Percentiles rank a stretch among this genome's conserved stretches.
These are phyloP conservation scores for Dipteronia sinensis DNA, from an alignment of 345 rosid genomes.

Conservation along the genomic window DNA sequence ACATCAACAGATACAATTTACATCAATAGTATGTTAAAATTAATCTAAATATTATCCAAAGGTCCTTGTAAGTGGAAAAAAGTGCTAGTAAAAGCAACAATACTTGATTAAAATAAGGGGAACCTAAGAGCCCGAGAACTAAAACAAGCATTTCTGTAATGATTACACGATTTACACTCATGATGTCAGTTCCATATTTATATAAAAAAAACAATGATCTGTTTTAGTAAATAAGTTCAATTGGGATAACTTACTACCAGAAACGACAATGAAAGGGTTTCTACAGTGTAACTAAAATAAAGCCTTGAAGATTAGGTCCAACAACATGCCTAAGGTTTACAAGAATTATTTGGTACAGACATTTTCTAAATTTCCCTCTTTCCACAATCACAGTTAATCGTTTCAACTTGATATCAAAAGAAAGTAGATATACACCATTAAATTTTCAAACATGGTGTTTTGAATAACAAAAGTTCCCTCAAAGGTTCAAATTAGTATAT, in stretches of 20 bases:
- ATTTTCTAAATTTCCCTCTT: background rate
- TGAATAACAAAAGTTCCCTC: background rate
- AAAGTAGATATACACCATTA: background rate
- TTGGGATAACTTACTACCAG: background rate
- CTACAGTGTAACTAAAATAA: background rate
- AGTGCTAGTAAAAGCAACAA: background rate
- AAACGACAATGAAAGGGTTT: background rate
- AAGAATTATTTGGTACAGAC: background rate
- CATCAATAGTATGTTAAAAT: too few relatives aligned
- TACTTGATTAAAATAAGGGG: background rate
- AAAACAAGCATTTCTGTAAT: background rate
- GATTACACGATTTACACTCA: background rate
- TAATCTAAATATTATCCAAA: background rate
- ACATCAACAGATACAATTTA: too few relatives aligned
- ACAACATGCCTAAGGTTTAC: background rate
- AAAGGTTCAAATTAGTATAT: background rate
- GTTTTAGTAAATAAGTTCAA: background rate
- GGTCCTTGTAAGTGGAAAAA: background rate
- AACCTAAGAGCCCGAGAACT: background rate
- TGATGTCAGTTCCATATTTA: background rate
- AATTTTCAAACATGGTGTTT: background rate
- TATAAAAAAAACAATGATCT: background rate
- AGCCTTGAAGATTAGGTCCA: background rate
- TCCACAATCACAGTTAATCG: background rate
- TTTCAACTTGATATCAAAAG: constrained; percentile 2